These are phyloP conservation scores for Backusella macrospora DNA, from an alignment of 192 early-diverging fungal genomes.

Conservation along the genomic window DNA sequence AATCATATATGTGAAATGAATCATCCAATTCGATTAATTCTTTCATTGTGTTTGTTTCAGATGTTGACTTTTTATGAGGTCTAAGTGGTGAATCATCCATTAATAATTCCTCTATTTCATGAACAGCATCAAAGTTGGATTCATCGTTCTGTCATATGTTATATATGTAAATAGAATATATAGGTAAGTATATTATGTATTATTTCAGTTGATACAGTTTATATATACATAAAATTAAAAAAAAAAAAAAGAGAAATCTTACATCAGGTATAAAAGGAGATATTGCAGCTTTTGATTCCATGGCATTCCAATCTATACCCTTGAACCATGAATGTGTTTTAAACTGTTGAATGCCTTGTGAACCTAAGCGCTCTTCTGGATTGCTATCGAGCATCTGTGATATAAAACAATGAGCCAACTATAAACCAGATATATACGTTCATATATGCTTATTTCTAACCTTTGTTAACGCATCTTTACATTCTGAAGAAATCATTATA, in stretches of 20 bases:
- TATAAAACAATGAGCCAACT: background rate
- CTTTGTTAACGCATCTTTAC: conserved; percentile 55
- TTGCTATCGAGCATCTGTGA: conserved; percentile 7
- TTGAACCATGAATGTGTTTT: conserved; percentile 37
- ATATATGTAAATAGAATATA: background rate
- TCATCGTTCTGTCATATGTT: conserved; percentile 60
- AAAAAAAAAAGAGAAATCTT: background rate
- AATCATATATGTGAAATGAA: conserved; percentile 72
- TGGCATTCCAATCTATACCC: conserved; percentile 28
- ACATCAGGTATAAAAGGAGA: conserved; percentile 37
- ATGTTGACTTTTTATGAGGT: conserved; percentile 64
- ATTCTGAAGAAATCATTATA: conserved; percentile 49
- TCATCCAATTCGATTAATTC: conserved; percentile 73
- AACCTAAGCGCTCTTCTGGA: conserved; percentile 12
- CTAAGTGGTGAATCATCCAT: conserved; percentile 93
- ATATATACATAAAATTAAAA: no score
- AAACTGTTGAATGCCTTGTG: conserved; percentile 22
- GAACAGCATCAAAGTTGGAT: conserved; percentile 93
- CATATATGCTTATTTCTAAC: conserved; percentile 45
- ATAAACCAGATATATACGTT: background rate
- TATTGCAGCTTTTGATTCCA: conserved; percentile 22
- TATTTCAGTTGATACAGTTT: no score
- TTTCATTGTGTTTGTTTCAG: conserved; percentile 32
- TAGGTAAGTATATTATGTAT: background rate
- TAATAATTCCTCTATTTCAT: conserved; percentile 93